Percentiles rank a stretch among this genome's conserved stretches.
Conservation (phyloP, 495 filamentous ascomycete species). For the Aspergillus leporis region DNA sequence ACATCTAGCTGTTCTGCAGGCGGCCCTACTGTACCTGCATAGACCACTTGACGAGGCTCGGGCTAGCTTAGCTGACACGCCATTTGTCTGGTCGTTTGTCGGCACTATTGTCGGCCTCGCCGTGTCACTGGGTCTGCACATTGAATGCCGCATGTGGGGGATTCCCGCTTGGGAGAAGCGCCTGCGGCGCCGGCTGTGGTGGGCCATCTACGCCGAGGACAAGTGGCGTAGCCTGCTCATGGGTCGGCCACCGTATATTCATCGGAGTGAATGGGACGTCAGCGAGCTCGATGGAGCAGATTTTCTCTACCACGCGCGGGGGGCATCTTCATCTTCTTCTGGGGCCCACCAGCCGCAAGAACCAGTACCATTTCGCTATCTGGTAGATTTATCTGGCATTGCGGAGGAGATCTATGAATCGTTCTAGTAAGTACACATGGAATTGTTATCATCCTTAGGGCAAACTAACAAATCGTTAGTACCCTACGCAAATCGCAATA, state of each 20-base stretch:
- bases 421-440: slow-evolving; percentile 29
- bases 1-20: slow-evolving; percentile 35
- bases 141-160: slow-evolving; percentile 85
- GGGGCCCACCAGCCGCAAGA: slow-evolving; percentile 11
- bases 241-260: slow-evolving; percentile 80
- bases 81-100: slow-evolving; percentile 39
- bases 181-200: slow-evolving; percentile 79
- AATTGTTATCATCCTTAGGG: neutral
- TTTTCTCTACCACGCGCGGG: slow-evolving; percentile 46
- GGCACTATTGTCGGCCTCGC: slow-evolving; percentile 36
- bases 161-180: slow-evolving; percentile 86
- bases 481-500: slow-evolving; percentile 35
- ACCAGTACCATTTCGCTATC: slow-evolving; percentile 28
- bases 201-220: slow-evolving; percentile 91
- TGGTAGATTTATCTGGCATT: slow-evolving; percentile 30
- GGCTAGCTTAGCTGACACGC: slow-evolving; percentile 29
- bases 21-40: slow-evolving; percentile 37
- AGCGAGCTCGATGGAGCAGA: slow-evolving; percentile 65
- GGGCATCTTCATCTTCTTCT: slow-evolving; percentile 26
- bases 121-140: slow-evolving; percentile 69
- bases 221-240: slow-evolving; percentile 90
- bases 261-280: slow-evolving; percentile 80
- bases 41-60: slow-evolving; percentile 23
- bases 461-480: slow-evolving; percentile 9
- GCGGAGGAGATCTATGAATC: slow-evolving; percentile 35